Conservation (phyloP, 768 basidiomycete genomes). For the Collybia mongolica region DNA sequence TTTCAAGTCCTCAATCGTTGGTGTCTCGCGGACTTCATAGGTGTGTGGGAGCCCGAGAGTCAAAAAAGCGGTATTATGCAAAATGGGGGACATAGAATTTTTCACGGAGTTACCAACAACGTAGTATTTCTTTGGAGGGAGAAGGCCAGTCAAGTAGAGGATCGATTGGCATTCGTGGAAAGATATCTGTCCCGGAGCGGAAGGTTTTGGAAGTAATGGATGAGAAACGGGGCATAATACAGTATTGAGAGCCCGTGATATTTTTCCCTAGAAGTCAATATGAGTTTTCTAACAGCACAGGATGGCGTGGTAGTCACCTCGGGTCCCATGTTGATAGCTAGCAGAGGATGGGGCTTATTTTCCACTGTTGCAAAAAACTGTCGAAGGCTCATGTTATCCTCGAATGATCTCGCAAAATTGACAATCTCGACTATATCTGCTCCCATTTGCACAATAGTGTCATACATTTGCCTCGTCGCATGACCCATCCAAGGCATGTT, state of each 20-base stretch:
- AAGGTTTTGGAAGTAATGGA: conserved; percentile 57
- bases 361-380: conserved; percentile 47
- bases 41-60: conserved; percentile 64
- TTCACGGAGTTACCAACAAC: conserved; percentile 72
- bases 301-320: conserved; percentile 7
- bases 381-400: conserved; percentile 64
- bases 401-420: conserved; percentile 55
- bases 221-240: conserved; percentile 77
- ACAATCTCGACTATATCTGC: conserved; percentile 77
- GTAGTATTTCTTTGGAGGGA: conserved; percentile 60
- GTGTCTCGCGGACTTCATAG: conserved; percentile 61
- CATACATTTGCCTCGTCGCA: conserved; percentile 50
- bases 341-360: conserved; percentile 51
- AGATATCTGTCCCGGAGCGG: conserved; percentile 75
- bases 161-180: conserved; percentile 66
- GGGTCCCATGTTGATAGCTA: conserved; percentile 78
- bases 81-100: conserved; percentile 69
- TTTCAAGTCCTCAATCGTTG: conserved; percentile 44
- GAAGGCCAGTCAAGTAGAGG: conserved; percentile 59
- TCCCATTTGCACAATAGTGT: conserved; percentile 40
- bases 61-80: conserved; percentile 74
- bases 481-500: conserved; percentile 60
- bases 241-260: conserved; percentile 70
- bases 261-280: conserved; percentile 44
- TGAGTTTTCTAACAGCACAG: too few species aligned